Base-by-base conservation (phyloP, 257 asterid genomes). In the Ligustrum vulgare region DNA sequence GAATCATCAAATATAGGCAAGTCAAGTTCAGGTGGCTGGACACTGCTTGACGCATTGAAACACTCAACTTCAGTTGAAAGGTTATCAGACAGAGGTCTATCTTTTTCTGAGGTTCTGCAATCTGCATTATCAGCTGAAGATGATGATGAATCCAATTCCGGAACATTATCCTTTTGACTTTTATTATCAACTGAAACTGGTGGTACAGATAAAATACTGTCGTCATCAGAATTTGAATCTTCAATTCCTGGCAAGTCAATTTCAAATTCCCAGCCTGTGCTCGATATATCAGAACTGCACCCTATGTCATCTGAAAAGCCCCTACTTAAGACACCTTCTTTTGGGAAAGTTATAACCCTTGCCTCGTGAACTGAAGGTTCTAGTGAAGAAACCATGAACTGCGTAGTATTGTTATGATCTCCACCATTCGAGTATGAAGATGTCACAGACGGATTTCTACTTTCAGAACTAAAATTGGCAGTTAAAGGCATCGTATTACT, bases 351-450 rank as follows among this genome's bases (percentile, higher is more conserved):
- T 73, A 70, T 63, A 43, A 75, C 51, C 75, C 63, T 85, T 71
- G 43, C 79, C 72, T 58, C 83, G 9, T 78, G 64, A 76, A 62
- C 70, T 65, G 86, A 76, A 73, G 67, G 76, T 60, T 72, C 73
- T 32, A 70, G 78, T 74, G 77, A 67, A 33, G 58, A 73, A 75
- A 25, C 76, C 68, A 75, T 15, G 43, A 51, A 34, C 41, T n/a
- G 20, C 6, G 49, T 56, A 33, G 58, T 71, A 81, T 41, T 75
- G 33, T 62, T 67, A 35, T 47, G 34, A 73, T 75, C 74, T 58
- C 77, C 82, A 74, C 72, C 78, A 47, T 43, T 11, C 1, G 45
- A 2, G 16, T 20, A 68, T 34, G 33, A 69, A 41, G 39, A 77
- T 5, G 60, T 63, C 65, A 49, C 72, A 47, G 80, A 72, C 32